Base-by-base conservation (phyloP, 306 rosid genomes). In the Pterocarpus santalinus region DNA sequence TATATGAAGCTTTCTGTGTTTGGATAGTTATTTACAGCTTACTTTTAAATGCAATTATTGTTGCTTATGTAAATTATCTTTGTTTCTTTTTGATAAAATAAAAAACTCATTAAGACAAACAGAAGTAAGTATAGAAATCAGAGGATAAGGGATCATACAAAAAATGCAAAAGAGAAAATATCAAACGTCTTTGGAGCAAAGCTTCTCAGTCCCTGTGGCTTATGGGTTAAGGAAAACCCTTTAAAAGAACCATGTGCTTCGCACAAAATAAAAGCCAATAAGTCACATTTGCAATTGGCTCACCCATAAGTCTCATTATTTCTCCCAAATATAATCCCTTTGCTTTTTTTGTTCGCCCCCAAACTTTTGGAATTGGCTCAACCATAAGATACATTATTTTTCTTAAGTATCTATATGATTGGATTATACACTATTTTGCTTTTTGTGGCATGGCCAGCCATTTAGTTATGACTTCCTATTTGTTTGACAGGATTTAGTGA, bases 401-500 rank as follows among this genome's bases (percentile, higher is more conserved):
- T 84, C 52, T 68, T 9, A 30, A 56, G 36, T 36, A 43, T 64
- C 68, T 75, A 43, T 64, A 16, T 75, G 69, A 64, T 36, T 39
- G 28, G 52, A 22, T 58, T 75, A 52, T 81, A 65, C 65, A 72
- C 73, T 51, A 9, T 53, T 67, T 62, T 61, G 4, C 63, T 12
- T 71, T 80, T 60, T 53, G 49, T 10, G 70, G 38, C 66, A 10
- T 33, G 11, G 51, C 64, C 71, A 43, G 64, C 44, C 36, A 30
- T 53, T 33, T 69, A 64, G 17, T 66, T 77, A 52, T 80, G 61
- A 62, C 30, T 83, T 10, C 55, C 41, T 62, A 60, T 70, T 62
- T 83, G 73, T 86, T 81, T 82, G 79, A 68, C 90, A 93, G 98
- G 99, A 79, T 95, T 90, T 87, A 89, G 96, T 89, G 98, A 95